These are phyloP conservation scores for Naganishia liquefaciens DNA, from an alignment of 1,284 basidiomycete genomes.

Conservation along the genomic window DNA sequence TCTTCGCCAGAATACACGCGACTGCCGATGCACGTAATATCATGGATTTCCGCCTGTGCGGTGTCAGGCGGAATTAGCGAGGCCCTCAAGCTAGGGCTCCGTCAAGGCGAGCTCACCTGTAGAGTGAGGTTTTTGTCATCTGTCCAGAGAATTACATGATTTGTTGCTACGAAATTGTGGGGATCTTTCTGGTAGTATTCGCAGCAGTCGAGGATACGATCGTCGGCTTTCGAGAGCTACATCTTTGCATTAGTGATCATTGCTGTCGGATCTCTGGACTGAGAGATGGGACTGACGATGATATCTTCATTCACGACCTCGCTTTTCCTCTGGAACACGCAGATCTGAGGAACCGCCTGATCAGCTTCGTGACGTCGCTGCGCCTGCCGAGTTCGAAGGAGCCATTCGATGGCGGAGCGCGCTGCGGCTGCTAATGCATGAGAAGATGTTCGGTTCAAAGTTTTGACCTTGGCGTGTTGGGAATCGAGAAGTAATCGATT, in stretches of 20 bases:
- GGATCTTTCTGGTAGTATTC: slow-evolving; percentile 32
- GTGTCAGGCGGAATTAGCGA: background rate
- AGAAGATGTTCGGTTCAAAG: background rate
- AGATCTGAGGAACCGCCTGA: background rate
- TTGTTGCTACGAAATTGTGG: slow-evolving; percentile 16
- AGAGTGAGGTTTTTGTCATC: slow-evolving; percentile 40
- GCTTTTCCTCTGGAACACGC: slow-evolving; percentile 7
- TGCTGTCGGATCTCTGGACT: too few relatives aligned
- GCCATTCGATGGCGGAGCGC: slow-evolving; percentile 39
- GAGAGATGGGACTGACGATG: background rate
- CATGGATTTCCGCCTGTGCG: slow-evolving; percentile 13
- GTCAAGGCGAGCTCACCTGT: slow-evolving; percentile 31
- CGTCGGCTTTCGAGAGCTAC: slow-evolving; percentile 37
- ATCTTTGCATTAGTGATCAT: too few relatives aligned
- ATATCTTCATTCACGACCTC: background rate
- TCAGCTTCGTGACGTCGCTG: slow-evolving; percentile 14
- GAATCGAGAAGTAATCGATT: slow-evolving; percentile 13
- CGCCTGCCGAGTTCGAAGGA: slow-evolving; percentile 35
- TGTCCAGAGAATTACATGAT: slow-evolving; percentile 40
- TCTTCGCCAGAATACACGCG: slow-evolving; percentile 8
- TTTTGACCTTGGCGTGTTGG: slow-evolving; percentile 13
- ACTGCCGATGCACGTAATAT: slow-evolving; percentile 10
- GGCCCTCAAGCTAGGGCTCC: background rate
- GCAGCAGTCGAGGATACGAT: slow-evolving; percentile 42
- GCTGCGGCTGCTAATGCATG: slow-evolving; percentile 32